These are phyloP conservation scores for Kodamaea jinghongensis DNA, from an alignment of 805 yeast species.

Conservation along the genomic window DNA sequence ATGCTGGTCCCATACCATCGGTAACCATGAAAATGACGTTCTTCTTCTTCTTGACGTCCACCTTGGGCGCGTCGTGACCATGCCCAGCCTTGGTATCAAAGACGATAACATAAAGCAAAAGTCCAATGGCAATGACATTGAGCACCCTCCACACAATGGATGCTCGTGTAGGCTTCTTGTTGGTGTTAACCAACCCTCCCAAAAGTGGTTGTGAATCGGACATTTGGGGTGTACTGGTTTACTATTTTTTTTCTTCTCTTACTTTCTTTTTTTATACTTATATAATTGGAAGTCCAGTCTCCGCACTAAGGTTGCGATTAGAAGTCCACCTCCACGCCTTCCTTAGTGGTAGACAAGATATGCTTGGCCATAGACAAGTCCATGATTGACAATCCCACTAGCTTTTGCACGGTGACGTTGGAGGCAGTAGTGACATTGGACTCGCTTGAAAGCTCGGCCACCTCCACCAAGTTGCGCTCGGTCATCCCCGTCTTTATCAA, in stretches of 20 bases:
- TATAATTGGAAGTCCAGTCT: too few relatives aligned
- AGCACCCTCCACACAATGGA: conserved; percentile 6
- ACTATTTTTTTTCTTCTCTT: neutral
- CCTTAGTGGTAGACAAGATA: conserved; percentile 25
- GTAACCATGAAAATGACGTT: conserved; percentile 86
- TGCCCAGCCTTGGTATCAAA: conserved; percentile 3
- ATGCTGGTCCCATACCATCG: conserved; percentile 95
- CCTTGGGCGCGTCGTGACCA: neutral
- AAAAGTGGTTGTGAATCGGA: conserved; percentile 13
- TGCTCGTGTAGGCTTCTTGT: conserved; percentile 5
- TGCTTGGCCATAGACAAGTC: conserved; percentile 53
- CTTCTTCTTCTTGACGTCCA: conserved; percentile 42
- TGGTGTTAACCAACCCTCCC: conserved; percentile 12
- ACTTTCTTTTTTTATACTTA: neutral
- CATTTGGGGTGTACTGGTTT: neutral
- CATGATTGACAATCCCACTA: conserved; percentile 66
- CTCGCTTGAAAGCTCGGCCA: conserved; percentile 31
- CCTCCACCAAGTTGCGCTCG: conserved; percentile 42
- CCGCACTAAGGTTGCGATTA: neutral
- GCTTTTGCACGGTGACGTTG: conserved; percentile 46
- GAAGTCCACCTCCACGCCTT: conserved; percentile 12
- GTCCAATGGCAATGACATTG: conserved; percentile 7
- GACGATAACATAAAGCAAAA: conserved; percentile 6
- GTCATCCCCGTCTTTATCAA: conserved; percentile 46
- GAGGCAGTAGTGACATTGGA: conserved; percentile 3